Evolutionary conservation across 2,329 filamentous ascomycete species (phyloP).

Genomic region (Aspergillus pseudoglaucus): DNA sequence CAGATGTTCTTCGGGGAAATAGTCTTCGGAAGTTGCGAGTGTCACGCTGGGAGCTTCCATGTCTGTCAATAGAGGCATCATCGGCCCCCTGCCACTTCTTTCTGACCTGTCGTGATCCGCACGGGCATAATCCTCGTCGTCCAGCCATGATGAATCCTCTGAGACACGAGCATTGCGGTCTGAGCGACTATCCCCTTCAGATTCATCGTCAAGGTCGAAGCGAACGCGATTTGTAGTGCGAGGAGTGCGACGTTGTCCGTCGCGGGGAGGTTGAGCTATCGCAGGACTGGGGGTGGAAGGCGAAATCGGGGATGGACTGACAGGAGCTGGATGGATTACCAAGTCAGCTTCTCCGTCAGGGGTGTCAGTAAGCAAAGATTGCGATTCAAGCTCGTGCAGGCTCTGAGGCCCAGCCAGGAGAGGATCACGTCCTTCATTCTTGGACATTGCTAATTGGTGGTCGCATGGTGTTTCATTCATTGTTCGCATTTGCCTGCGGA

Average conservation of each 20-base stretch:
- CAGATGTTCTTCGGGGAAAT: slow-evolving; percentile 53
- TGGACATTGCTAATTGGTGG: slow-evolving; percentile 33
- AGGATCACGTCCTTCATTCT: slow-evolving; percentile 32
- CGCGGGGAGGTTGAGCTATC: slow-evolving; percentile 32
- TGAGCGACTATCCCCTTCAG: slow-evolving; percentile 21
- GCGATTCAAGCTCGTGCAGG: slow-evolving; percentile 25
- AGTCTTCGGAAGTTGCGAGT: slow-evolving; percentile 56
- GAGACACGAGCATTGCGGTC: slow-evolving; percentile 20
- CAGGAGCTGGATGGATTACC: slow-evolving; percentile 17
- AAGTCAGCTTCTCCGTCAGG: slow-evolving; percentile 22
- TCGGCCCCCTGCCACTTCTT: slow-evolving; percentile 42
- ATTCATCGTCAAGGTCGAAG: slow-evolving; percentile 53
- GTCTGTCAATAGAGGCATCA: slow-evolving; percentile 67
- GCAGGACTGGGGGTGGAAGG: slow-evolving; percentile 34
- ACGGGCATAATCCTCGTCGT: slow-evolving; percentile 57
- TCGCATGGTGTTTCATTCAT: neutral
- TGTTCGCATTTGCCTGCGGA: slow-evolving; percentile 8
- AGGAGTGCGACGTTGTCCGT: slow-evolving; percentile 43
- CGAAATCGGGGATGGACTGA: slow-evolving; percentile 15
- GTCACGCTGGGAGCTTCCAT: slow-evolving; percentile 77
- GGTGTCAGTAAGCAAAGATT: slow-evolving; percentile 26
- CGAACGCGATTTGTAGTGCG: slow-evolving; percentile 66
- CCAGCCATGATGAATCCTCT: slow-evolving; percentile 38
- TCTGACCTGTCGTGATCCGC: slow-evolving; percentile 32
- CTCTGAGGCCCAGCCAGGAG: slow-evolving; percentile 25